Base-by-base conservation (phyloP, 352 stramenopile species). In the Stramenopiles sp. region DNA sequence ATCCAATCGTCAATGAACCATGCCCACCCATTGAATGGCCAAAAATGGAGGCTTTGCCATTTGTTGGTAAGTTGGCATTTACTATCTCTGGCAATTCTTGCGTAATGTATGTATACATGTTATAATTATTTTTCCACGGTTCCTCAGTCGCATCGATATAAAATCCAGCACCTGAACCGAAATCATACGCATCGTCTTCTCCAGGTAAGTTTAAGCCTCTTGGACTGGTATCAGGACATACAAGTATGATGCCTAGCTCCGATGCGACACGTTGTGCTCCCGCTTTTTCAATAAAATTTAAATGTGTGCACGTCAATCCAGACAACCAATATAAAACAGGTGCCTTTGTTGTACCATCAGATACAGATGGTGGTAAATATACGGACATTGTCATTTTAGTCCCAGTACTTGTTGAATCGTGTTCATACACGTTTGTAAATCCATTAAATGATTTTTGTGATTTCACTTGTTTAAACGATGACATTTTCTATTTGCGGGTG, bases 11-110 rank as follows among this genome's bases (percentile, higher is more conserved):
- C 7, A 99, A 84, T 0, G 95, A 93, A 43, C 96, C 95, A 84
- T 98, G 95, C 43, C 95, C 96, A 77, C 94, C 94, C 94, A 98
- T 98, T 1, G 88, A 96, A 88, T 99, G 96, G 27, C 96, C 96
- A 81, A 88, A 93, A 79, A 99, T 96, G 1, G 90, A 91, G 78
- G 89, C 84, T n/a, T 79, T 80, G 74, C 89, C 88, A 78, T 92
- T 89, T 7, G 92, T 80, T 0, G 87, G 88, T 80, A 97, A 95
- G 78, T 97, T 87, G 33, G 87, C 83, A 38, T 86, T 83, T 27
- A 98, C 84, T 13, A 98, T 86, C 63, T 83, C 81, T 0, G 93
- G 94, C 32, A 99, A 85, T 82, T 99, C 96, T 83, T 96, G 87
- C 31, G 90, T 95, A 33, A 98, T 88, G 87, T 98, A 98, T 31